Conservation (phyloP, 2,329 filamentous ascomycete species). For the Thielaviopsis populi region DNA sequence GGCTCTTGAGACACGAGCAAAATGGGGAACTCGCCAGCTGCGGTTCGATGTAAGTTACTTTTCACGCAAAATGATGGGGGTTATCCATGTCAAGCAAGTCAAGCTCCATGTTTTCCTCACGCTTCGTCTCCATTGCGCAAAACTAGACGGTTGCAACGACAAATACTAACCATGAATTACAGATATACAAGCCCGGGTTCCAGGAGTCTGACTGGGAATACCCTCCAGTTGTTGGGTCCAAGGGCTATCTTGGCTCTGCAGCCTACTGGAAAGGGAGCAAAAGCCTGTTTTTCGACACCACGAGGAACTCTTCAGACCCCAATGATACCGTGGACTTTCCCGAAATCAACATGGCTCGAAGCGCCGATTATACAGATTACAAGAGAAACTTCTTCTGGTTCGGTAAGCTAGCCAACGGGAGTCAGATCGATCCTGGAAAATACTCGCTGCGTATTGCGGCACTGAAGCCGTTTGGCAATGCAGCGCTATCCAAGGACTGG, state of each 20-base stretch:
- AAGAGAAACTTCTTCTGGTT: slow-evolving; percentile 20
- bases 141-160: background rate
- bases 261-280: slow-evolving; percentile 16
- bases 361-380: slow-evolving; percentile 27
- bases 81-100: too few species aligned
- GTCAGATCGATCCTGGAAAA: slow-evolving; percentile 21
- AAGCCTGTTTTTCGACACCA: slow-evolving; percentile 4
- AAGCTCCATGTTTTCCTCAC: background rate
- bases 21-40: slow-evolving; percentile 16
- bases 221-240: slow-evolving; percentile 27
- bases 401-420: slow-evolving; percentile 22
- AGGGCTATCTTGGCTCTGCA: slow-evolving; percentile 30
- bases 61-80: too few species aligned
- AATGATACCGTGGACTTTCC: slow-evolving; percentile 10
- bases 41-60: slow-evolving; percentile 17
- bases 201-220: slow-evolving; percentile 29
- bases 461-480: slow-evolving; percentile 21
- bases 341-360: slow-evolving; percentile 9
- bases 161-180: background rate
- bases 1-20: slow-evolving; percentile 9
- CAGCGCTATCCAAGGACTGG: slow-evolving; percentile 19
- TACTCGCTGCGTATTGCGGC: slow-evolving; percentile 22
- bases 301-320: background rate
- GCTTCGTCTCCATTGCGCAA: background rate
- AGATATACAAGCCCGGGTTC: slow-evolving; percentile 26